Base-by-base conservation (phyloP, 306 rosid genomes). In the Sesbania bispinosa region DNA sequence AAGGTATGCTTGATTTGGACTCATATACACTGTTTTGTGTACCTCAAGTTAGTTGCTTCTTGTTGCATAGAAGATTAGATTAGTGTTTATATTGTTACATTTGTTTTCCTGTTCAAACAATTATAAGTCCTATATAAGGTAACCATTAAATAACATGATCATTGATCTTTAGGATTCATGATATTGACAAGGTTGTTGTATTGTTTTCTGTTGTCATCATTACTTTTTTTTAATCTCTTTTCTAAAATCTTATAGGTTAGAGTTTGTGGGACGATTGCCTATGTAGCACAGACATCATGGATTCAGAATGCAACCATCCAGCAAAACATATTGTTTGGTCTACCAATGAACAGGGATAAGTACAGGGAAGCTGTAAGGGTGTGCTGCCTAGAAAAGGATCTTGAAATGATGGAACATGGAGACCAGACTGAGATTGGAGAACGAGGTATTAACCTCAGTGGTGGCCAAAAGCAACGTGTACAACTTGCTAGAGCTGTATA, bases 271-370 rank as follows among this genome's bases (percentile, higher is more conserved):
- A 85, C 67, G 20, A 78, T 87, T 0, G 96, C 94, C 4, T 92
- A 87, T 72, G 97, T 92, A 42, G 90, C 97, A 50, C 97, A 92
- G 71, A 92, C 97, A 58, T 89, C 97, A 68, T 92, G 97, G 96
- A 92, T 92, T 78, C 97, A 92, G 74, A 92, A 87, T 70, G 97
- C 88, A 71, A 89, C 94, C 24, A 86, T 92, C 29, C 82, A 92
- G 76, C 96, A 92, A 35, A 92, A 92, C 76, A 86, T 92, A 77
- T 74, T 89, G 60, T 92, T 89, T 72, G 94, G 97, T 32, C 60
- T 77, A 81, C 87, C 96, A 59, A 81, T 92, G 88, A 81, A 89
- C 78, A 55, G 54, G 14, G 78, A 62, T 63, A 86, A 82, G 77
- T 92, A 92, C 73, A 55, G 0, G 27, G 89, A 89, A 79, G 90